phyloP scores from a whole-genome alignment of 1,139 yeast genomes.

The Pichia terricola region DNA sequence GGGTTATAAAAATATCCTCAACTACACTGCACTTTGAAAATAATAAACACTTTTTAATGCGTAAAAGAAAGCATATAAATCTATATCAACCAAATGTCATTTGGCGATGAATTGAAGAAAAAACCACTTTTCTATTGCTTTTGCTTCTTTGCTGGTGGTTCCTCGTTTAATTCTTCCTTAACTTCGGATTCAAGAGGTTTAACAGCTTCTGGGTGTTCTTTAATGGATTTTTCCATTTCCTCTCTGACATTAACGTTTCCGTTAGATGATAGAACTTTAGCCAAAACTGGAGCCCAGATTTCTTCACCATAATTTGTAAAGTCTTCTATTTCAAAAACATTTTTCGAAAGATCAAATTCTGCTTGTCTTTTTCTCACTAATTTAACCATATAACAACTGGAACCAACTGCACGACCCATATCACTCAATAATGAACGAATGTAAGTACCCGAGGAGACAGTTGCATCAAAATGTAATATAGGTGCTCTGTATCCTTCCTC shows the following conservation, averaged over 20 bases:
- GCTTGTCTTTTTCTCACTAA: conserved; percentile 69
- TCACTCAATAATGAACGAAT: conserved; percentile 87
- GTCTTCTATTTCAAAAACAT: conserved; percentile 56
- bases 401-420: conserved; percentile 69
- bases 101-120: too few species aligned
- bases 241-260: conserved; percentile 27
- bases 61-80: too few species aligned
- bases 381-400: conserved; percentile 85
- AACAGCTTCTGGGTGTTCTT: conserved; percentile 9
- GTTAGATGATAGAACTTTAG: conserved; percentile 36
- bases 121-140: too few species aligned
- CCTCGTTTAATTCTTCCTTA: too few species aligned
- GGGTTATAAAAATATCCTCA: conserved; percentile 3
- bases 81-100: too few species aligned
- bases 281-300: conserved; percentile 62
- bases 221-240: conserved; percentile 18
- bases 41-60: too few species aligned
- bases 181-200: too few species aligned
- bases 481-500: conserved; percentile 41
- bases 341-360: conserved; percentile 64
- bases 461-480: conserved; percentile 58
- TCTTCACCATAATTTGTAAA: conserved; percentile 48
- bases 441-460: conserved; percentile 92
- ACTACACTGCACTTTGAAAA: neutral
- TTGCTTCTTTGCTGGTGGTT: too few species aligned